Percentiles rank a stretch among this genome's conserved stretches.
Evolutionary conservation across 1,284 basidiomycete genomes (phyloP).

Genomic region (Moniliella sp.): DNA sequence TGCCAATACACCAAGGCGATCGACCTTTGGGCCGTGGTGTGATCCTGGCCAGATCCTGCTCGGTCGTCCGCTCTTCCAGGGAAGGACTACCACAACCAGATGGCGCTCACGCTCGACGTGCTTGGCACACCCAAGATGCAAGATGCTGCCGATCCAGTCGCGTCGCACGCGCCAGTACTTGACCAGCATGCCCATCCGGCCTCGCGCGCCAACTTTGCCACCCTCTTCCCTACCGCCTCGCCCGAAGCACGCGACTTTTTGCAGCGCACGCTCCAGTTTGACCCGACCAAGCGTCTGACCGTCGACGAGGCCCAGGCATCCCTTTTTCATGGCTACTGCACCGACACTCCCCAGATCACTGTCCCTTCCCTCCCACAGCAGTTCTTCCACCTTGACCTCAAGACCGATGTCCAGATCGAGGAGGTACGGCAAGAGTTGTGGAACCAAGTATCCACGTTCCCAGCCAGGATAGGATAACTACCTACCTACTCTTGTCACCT

Average conservation of each 20-base stretch:
- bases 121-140: slow-evolving; percentile 73
- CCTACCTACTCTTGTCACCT: too few relatives aligned
- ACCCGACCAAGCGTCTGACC: slow-evolving; percentile 19
- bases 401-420: too few relatives aligned
- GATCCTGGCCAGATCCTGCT: slow-evolving; percentile 96
- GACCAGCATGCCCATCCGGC: slow-evolving; percentile 53
- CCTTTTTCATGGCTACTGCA: too few relatives aligned
- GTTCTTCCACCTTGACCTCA: too few relatives aligned
- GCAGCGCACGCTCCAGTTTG: slow-evolving; percentile 58
- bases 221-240: slow-evolving; percentile 7
- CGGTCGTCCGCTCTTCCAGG: slow-evolving; percentile 87
- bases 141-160: slow-evolving; percentile 71
- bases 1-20: slow-evolving; percentile 22
- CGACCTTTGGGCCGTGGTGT: slow-evolving; percentile 66
- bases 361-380: too few relatives aligned
- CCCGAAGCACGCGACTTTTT: slow-evolving; percentile 63
- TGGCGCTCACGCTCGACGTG: slow-evolving; percentile 69
- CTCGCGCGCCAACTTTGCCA: slow-evolving; percentile 35
- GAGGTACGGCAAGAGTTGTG: too few relatives aligned
- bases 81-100: slow-evolving; percentile 77
- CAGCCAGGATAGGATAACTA: too few relatives aligned
- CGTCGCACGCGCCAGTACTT: slow-evolving; percentile 70
- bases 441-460: too few relatives aligned
- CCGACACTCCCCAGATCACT: too few relatives aligned
- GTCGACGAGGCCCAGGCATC: slow-evolving; percentile 36